phyloP scores from a whole-genome alignment of 1,139 yeast species.

The Zygosaccharomyces pseudobailii region DNA sequence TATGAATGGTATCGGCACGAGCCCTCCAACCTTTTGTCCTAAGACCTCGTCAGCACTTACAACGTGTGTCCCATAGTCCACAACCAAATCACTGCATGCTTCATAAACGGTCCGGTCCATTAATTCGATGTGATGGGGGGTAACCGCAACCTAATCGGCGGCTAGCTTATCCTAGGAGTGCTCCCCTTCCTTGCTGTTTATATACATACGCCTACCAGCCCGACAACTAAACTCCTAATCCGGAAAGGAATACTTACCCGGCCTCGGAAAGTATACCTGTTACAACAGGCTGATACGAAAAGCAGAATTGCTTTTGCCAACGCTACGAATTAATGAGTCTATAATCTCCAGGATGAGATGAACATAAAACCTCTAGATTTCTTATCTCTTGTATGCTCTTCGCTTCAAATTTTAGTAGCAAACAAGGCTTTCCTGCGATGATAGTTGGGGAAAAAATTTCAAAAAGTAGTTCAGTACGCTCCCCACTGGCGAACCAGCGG shows the following conservation, averaged over 20 bases:
- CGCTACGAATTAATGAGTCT: no score
- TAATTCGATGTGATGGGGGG: no score
- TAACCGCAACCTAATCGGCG: background rate
- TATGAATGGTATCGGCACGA: slow-evolving; percentile 31
- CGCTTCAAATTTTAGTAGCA: background rate
- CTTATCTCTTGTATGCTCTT: background rate
- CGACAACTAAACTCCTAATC: background rate
- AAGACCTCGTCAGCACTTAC: slow-evolving; percentile 33
- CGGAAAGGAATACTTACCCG: background rate
- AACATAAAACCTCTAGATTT: background rate
- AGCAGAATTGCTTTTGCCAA: no score
- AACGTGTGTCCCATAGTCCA: slow-evolving; percentile 22
- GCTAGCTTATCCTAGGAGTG: background rate
- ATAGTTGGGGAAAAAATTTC: background rate
- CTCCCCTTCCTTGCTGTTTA: background rate
- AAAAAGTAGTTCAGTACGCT: slow-evolving; percentile 6
- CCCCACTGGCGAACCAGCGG: slow-evolving; percentile 3
- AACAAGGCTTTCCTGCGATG: background rate
- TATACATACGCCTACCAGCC: no score
- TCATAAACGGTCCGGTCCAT: slow-evolving; percentile 31
- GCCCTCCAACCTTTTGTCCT: slow-evolving; percentile 23
- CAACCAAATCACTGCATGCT: slow-evolving; percentile 29
- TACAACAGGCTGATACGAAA: no score
- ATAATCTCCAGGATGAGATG: no score
- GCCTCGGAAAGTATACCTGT: no score